Evolutionary conservation across 2,329 filamentous ascomycete genomes (phyloP), one percentile per base, ranked within the genome.

Genomic region (Pyrenochaeta sp.): DNA sequence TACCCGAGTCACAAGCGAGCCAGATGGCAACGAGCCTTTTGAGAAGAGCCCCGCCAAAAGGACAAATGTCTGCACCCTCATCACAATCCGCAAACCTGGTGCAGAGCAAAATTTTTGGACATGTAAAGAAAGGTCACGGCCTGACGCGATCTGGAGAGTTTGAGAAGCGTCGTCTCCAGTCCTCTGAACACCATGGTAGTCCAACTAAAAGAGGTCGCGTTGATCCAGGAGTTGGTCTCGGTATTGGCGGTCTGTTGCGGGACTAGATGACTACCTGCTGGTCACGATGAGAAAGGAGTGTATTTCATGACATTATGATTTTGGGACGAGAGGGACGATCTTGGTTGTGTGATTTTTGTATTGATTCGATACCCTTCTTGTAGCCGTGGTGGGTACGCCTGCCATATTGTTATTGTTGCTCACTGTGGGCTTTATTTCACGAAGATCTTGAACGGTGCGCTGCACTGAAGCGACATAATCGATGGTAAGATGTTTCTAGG

Each of bases 1-100:
- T 91, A 0, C 81, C 79, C 22, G 87, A 87, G 60, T 90, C 87
- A 44, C 88, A 89, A 61, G 89, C 90, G 7, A 92, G 87, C 60
- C 87, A 89, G 52, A 84, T 85, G 30, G 90, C 90, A 2, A 85
- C 86, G 2, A 85, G 84, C 55, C 85, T 93, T 84, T 78, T 90
- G 51, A 85, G 87, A 11, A 79, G 83, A 24, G 74, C 78, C 36
- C 66, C 74, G 32, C 57, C 72, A n/a, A 69, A 65, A 44, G 49
- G 49, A 14, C 52, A 58, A 10, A 57, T 57, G 57, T 60, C 63
- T 3, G 58, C 63, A 21, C 60, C 67, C 9, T 47, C 63, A 9
- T 51, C 60, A 55, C 71, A 65, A 58, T 74, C 51, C 28, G 11
- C 54, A 2, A 55, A 60, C 9, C 48, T 69, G 23, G 72, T 82